Conservation (phyloP, 352 stramenopile genomes). For the Phytophthora ramorum region DNA sequence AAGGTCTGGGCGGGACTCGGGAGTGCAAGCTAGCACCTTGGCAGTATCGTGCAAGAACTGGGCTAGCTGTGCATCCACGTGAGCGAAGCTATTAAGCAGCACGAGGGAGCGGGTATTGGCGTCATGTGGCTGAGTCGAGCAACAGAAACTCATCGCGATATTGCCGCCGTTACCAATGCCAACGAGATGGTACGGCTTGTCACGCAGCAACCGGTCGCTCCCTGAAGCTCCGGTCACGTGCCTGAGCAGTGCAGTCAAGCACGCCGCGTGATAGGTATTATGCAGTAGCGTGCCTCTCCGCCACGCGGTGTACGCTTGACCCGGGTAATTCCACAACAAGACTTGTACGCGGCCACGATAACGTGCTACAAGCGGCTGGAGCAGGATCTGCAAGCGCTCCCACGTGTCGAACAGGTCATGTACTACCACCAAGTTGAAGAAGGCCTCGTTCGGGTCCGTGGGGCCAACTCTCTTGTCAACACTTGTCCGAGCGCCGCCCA, state of each 20-base stretch:
- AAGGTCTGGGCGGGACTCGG: constrained; percentile 91
- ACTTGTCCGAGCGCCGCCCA: constrained; percentile 49
- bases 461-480: neutral
- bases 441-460: constrained; percentile 50
- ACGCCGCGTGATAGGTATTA: constrained; percentile 92
- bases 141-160: constrained; percentile 86
- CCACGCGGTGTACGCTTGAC: constrained; percentile 96
- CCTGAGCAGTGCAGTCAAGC: constrained; percentile 85
- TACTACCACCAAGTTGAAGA: constrained; percentile 96
- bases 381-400: constrained; percentile 94
- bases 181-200: constrained; percentile 93
- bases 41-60: constrained; percentile 95
- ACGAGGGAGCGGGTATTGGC: constrained; percentile 82
- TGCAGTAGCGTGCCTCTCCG: constrained; percentile 88
- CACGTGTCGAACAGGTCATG: constrained; percentile 97
- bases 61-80: constrained; percentile 92
- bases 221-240: constrained; percentile 33
- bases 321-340: constrained; percentile 97
- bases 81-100: constrained; percentile 91
- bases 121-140: constrained; percentile 51
- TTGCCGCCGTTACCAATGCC: constrained; percentile 93
- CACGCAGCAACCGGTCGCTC: constrained; percentile 51
- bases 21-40: constrained; percentile 94
- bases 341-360: constrained; percentile 90
- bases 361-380: constrained; percentile 86